Conservation (phyloP, 768 basidiomycete genomes). For the Leccinellum luteum region DNA sequence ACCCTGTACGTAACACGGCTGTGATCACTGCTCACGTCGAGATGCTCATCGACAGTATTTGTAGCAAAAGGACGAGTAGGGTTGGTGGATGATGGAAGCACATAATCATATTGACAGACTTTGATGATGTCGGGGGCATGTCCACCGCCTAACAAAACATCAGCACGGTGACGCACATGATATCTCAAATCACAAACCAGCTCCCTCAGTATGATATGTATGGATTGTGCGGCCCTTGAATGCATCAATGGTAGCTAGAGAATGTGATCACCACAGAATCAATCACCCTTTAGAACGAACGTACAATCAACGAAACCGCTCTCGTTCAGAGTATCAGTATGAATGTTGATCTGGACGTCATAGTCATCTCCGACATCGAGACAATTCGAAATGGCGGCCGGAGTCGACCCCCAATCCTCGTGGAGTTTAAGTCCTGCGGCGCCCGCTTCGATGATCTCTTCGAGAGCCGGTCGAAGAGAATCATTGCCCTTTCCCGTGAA, state of each 20-base stretch:
- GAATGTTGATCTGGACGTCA: conserved; percentile 94
- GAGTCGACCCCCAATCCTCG: conserved; percentile 96
- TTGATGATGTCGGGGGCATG: conserved; percentile 98
- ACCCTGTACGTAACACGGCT: background rate
- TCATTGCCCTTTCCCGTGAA: conserved; percentile 99
- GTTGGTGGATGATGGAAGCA: conserved; percentile 94
- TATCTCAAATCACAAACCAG: conserved; percentile 47
- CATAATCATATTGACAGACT: conserved; percentile 87
- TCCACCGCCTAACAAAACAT: conserved; percentile 62
- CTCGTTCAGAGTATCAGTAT: conserved; percentile 97
- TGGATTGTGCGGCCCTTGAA: conserved; percentile 92
- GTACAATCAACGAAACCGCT: conserved; percentile 94
- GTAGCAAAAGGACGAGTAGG: conserved; percentile 89
- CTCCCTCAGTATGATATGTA: conserved; percentile 96
- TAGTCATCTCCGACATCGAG: conserved; percentile 84
- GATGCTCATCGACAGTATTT: conserved; percentile 95
- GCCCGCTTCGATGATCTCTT: conserved; percentile 81
- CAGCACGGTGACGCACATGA: background rate
- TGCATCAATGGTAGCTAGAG: conserved; percentile 78
- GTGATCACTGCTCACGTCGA: conserved; percentile 67
- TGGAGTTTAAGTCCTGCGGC: conserved; percentile 92
- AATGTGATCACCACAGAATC: conserved; percentile 6
- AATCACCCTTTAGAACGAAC: conserved; percentile 21
- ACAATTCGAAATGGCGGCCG: conserved; percentile 71
- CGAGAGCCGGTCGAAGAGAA: conserved; percentile 65